phyloP scores from a whole-genome alignment of 208 protist genomes.

The Trypanosoma melophagium region DNA sequence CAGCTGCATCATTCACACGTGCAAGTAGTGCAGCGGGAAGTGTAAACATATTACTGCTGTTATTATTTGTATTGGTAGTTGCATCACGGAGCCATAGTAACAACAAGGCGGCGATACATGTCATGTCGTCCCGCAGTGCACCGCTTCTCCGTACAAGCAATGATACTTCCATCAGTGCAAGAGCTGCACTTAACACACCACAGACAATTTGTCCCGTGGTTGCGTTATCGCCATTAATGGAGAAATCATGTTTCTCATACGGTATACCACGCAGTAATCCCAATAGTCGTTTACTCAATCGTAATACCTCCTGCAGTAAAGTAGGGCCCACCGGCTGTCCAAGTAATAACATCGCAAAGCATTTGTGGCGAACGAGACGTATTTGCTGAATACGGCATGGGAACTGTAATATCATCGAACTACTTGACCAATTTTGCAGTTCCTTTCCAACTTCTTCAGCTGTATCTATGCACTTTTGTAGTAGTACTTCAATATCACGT shows the following conservation, averaged over 20 bases:
- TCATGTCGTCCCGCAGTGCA: conserved; percentile 16
- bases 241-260: no score
- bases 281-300: not conserved
- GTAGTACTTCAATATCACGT: not conserved
- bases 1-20: conserved; percentile 2
- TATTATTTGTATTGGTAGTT: not conserved
- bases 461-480: conserved; percentile 8
- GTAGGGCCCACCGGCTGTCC: conserved; percentile 2
- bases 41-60: not conserved
- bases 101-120: not conserved
- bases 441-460: conserved; percentile 3
- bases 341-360: conserved; percentile 15
- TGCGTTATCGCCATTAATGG: not conserved
- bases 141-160: not conserved
- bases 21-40: conserved; percentile 12
- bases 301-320: conserved; percentile 5
- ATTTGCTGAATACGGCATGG: conserved; percentile 7
- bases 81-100: conserved; percentile 16
- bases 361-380: conserved; percentile 19
- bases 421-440: conserved; percentile 5
- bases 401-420: not conserved
- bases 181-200: conserved; percentile 21
- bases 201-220: not conserved
- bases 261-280: not conserved
- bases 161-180: conserved; percentile 24